Evolutionary conservation across 2,329 filamentous ascomycete genomes (phyloP).

Genomic region (Monosporascus sp.): DNA sequence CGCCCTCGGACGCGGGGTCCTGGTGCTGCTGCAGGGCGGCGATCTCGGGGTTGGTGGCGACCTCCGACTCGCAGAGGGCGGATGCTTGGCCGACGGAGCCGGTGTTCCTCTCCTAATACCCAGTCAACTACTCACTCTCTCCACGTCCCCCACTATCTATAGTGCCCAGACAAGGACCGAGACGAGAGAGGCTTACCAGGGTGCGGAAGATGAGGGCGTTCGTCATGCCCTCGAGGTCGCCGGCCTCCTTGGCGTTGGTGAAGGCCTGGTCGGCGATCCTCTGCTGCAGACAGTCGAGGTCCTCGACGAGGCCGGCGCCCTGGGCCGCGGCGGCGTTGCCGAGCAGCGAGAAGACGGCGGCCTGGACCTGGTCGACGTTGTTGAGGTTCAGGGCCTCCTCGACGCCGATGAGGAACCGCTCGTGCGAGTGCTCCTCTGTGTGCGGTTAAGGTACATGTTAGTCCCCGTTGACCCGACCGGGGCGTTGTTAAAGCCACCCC

Average conservation of each 20-base stretch:
- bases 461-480: neutral
- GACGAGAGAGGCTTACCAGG: slow-evolving; percentile 46
- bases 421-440: slow-evolving; percentile 29
- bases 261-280: slow-evolving; percentile 54
- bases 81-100: slow-evolving; percentile 52
- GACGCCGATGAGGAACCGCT: slow-evolving; percentile 24
- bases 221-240: slow-evolving; percentile 49
- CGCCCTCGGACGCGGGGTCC: slow-evolving; percentile 57
- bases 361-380: slow-evolving; percentile 27
- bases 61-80: slow-evolving; percentile 48
- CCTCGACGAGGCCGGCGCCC: slow-evolving; percentile 35
- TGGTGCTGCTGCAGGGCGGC: slow-evolving; percentile 60
- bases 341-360: slow-evolving; percentile 27
- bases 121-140: neutral
- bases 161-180: slow-evolving; percentile 32
- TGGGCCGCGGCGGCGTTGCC: slow-evolving; percentile 44
- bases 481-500: neutral
- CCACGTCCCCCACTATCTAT: neutral
- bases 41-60: slow-evolving; percentile 61
- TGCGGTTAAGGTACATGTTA: slow-evolving; percentile 2
- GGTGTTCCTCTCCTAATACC: slow-evolving; percentile 52
- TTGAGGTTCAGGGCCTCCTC: slow-evolving; percentile 23
- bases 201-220: slow-evolving; percentile 50
- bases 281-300: slow-evolving; percentile 42
- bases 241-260: slow-evolving; percentile 51